Percentiles rank a stretch among this genome's conserved stretches.
Conservation (phyloP, 257 asterid genomes). For the Galeopsis tetrahit region DNA sequence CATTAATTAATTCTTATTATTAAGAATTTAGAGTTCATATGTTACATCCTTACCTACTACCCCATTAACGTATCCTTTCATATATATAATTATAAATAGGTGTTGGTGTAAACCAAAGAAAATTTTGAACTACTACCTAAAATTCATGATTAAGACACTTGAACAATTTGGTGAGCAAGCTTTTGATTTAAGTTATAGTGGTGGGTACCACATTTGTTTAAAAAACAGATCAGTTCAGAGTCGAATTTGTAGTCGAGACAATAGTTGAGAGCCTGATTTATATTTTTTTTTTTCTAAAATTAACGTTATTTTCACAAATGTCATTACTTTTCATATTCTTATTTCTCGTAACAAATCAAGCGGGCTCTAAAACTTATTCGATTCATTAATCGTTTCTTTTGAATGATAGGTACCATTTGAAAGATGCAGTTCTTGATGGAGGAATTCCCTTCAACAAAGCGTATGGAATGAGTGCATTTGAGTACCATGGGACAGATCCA, state of each 20-base stretch:
- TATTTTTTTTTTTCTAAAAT: too few relatives aligned
- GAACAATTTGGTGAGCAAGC: slow-evolving; percentile 3
- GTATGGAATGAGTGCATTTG: slow-evolving; percentile 81
- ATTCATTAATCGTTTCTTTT: too few relatives aligned
- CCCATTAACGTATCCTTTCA: neutral
- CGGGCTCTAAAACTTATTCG: too few relatives aligned
- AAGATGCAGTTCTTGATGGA: slow-evolving; percentile 90
- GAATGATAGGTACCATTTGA: slow-evolving; percentile 67
- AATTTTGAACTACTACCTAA: neutral
- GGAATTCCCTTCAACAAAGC: slow-evolving; percentile 89
- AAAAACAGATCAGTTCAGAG: too few relatives aligned
- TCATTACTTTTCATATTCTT: too few relatives aligned
- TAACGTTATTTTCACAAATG: too few relatives aligned
- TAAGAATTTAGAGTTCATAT: neutral
- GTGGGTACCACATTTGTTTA: slow-evolving; percentile 27
- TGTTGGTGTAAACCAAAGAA: neutral
- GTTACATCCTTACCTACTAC: slow-evolving; percentile 31
- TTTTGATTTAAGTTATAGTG: neutral
- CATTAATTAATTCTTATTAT: neutral
- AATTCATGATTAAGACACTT: slow-evolving; percentile 17
- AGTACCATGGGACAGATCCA: slow-evolving; percentile 77
- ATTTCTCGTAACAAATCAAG: too few relatives aligned
- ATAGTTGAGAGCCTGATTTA: too few relatives aligned
- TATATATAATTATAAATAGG: neutral
- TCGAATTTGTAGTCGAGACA: too few relatives aligned